Evolutionary conservation across 805 yeast genomes (phyloP).

Genomic region (Myxozyma neotropica): DNA sequence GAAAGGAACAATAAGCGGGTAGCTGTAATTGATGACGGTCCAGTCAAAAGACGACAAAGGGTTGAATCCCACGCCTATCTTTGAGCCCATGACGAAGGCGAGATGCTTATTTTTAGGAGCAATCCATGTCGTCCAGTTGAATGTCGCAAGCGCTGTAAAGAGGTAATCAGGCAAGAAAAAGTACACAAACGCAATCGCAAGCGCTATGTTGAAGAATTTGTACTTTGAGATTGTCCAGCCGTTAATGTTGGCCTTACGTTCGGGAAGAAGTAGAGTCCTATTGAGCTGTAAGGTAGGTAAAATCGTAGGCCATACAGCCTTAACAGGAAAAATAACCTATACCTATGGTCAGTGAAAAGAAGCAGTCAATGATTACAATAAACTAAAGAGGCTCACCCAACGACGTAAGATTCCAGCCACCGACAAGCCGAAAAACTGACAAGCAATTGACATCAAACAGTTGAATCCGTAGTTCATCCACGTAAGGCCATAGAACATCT

Average conservation of each 20-base stretch:
- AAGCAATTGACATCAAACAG: constrained; percentile 53
- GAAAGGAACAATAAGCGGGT: constrained; percentile 50
- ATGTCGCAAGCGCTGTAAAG: constrained; percentile 61
- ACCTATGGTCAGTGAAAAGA: background rate
- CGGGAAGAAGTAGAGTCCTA: constrained; percentile 47
- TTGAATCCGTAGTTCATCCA: constrained; percentile 54
- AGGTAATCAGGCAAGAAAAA: constrained; percentile 70
- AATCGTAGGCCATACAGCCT: constrained; percentile 38
- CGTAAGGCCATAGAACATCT: constrained; percentile 41
- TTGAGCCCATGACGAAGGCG: constrained; percentile 59
- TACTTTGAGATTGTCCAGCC: constrained; percentile 64
- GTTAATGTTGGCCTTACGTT: constrained; percentile 50
- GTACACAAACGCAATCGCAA: constrained; percentile 54
- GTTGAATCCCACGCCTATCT: constrained; percentile 55
- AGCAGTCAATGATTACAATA: background rate
- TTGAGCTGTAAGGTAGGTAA: constrained; percentile 55
- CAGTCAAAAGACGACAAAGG: constrained; percentile 47
- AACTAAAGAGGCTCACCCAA: constrained; percentile 42
- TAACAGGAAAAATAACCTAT: constrained; percentile 54
- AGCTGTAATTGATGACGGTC: constrained; percentile 43
- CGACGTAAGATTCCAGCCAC: constrained; percentile 56
- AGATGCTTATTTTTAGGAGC: constrained; percentile 49
- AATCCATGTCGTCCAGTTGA: constrained; percentile 55
- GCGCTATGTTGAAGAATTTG: constrained; percentile 51
- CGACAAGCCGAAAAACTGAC: background rate